Conservation (phyloP, 352 stramenopile species). For the Blastocystis sp. region DNA sequence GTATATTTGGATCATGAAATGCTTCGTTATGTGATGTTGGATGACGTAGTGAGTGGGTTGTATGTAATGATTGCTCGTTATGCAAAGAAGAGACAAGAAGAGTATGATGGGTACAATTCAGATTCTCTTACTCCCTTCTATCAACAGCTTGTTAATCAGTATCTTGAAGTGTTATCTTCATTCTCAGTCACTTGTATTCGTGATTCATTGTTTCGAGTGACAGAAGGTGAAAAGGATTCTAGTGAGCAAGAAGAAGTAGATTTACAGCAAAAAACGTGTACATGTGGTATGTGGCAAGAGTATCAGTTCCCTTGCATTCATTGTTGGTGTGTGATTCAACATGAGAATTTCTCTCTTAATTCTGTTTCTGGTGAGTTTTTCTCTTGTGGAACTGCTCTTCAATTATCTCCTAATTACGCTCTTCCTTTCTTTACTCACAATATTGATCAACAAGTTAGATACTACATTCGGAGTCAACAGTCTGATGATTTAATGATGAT, state of each 20-base stretch:
- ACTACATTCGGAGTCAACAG: slow-evolving; percentile 12
- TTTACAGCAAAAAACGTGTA: neutral
- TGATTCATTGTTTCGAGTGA: neutral
- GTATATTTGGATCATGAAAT: neutral
- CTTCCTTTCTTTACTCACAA: slow-evolving; percentile 5
- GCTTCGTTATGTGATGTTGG: slow-evolving; percentile 8
- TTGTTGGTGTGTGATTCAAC: neutral
- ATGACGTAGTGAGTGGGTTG: slow-evolving; percentile 34
- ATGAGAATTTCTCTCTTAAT: neutral
- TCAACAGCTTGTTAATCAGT: neutral
- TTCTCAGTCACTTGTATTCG: neutral
- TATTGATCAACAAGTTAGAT: slow-evolving; percentile 1
- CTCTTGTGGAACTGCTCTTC: neutral
- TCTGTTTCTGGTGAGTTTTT: neutral
- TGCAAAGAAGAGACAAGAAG: neutral
- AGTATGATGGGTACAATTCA: neutral
- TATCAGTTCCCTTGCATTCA: slow-evolving; percentile 42
- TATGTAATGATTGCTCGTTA: neutral
- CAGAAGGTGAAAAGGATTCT: neutral
- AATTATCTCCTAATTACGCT: neutral
- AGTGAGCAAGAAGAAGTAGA: neutral
- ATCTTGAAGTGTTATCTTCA: neutral
- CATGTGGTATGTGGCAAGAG: neutral
- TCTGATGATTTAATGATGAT: neutral
- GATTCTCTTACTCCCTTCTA: neutral